These are phyloP conservation scores for Pestalotiopsis sp. DNA, from an alignment of 2,329 filamentous ascomycete genomes.

Conservation along the genomic window DNA sequence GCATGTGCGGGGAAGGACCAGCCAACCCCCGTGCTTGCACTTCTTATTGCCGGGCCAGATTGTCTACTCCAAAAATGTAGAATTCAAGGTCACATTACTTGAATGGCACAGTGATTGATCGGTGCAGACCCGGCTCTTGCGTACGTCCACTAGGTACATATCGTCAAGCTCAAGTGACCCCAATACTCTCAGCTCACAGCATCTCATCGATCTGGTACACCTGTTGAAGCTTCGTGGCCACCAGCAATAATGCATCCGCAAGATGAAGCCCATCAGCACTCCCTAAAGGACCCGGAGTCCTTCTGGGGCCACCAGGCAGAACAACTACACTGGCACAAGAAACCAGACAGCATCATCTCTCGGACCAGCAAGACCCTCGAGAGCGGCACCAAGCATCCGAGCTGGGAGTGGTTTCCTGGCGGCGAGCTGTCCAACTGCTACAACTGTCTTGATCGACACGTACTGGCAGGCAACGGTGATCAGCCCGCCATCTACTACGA, in stretches of 20 bases:
- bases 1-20: slow-evolving; percentile 12
- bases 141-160: not conserved
- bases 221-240: not conserved
- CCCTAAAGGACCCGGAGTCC: slow-evolving; percentile 67
- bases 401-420: slow-evolving; percentile 89
- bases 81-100: not conserved
- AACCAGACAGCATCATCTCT: slow-evolving; percentile 65
- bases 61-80: not conserved
- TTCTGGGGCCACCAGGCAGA: slow-evolving; percentile 80
- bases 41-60: not conserved
- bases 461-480: slow-evolving; percentile 75
- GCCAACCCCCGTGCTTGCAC: not conserved
- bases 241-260: slow-evolving; percentile 43
- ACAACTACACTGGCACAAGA: slow-evolving; percentile 79
- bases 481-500: slow-evolving; percentile 82
- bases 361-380: slow-evolving; percentile 64
- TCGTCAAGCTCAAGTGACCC: not conserved
- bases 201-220: not conserved
- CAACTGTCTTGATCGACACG: slow-evolving; percentile 90
- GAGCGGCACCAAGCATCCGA: slow-evolving; percentile 65
- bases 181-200: not conserved
- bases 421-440: slow-evolving; percentile 90
- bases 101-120: not conserved
- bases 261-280: slow-evolving; percentile 55
- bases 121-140: not conserved